These are phyloP conservation scores for Arabis alpina DNA, from an alignment of 345 rosid genomes.

Conservation along the genomic window DNA sequence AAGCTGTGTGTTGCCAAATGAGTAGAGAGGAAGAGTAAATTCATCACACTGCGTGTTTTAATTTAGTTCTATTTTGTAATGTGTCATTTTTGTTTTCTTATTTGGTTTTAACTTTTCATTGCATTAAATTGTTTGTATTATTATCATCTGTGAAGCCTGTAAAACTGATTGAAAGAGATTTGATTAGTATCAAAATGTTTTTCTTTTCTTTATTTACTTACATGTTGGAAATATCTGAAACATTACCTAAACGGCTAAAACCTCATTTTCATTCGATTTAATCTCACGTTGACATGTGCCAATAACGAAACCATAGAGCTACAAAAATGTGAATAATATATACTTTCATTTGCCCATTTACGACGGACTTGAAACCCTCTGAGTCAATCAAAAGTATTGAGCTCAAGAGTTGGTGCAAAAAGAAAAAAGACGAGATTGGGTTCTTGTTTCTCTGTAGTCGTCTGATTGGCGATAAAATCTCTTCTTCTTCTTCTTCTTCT, in stretches of 20 bases:
- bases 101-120: neutral
- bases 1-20: conserved; percentile 20
- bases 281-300: conserved; percentile 8
- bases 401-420: conserved; percentile 25
- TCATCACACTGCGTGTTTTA: conserved; percentile 28
- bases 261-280: neutral
- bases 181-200: conserved; percentile 4
- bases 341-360: too few relatives aligned
- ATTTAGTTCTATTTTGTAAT: conserved; percentile 20
- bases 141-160: conserved; percentile 37
- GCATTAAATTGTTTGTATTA: conserved; percentile 28
- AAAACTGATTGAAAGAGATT: conserved; percentile 13
- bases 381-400: neutral
- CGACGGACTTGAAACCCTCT: conserved; percentile 32
- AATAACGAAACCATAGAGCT: neutral
- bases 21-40: conserved; percentile 22
- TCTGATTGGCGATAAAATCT: conserved; percentile 46
- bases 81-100: conserved; percentile 18
- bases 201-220: neutral
- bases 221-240: neutral
- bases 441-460: conserved; percentile 32
- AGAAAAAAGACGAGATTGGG: conserved; percentile 37
- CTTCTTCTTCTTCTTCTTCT: conserved; percentile 29
- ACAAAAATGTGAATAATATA: neutral
- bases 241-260: neutral